Evolutionary conservation across 2,329 filamentous ascomycete species (phyloP).

Genomic region (Pseudopyrenochaeta lycopersici): DNA sequence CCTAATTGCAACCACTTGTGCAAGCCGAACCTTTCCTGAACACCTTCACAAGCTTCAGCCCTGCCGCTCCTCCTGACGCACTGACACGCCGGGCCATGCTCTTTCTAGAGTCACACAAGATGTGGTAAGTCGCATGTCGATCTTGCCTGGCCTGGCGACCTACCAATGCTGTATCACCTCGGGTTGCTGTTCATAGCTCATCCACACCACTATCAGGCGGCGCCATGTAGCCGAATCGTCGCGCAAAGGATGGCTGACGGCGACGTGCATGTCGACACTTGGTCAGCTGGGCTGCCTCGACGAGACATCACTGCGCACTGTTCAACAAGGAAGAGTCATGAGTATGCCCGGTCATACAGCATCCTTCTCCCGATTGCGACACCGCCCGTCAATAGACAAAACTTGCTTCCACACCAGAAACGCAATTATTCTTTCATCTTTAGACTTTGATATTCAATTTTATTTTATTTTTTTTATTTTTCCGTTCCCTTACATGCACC

Average conservation of each 20-base stretch:
- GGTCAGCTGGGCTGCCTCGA: constrained; percentile 38
- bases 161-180: constrained; percentile 22
- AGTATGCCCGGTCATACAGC: constrained; percentile 18
- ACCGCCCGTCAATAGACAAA: not conserved
- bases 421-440: not conserved
- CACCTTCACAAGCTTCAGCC: constrained; percentile 11
- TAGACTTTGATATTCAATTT: not conserved
- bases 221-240: constrained; percentile 25
- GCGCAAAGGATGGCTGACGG: constrained; percentile 33
- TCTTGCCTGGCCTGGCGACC: constrained; percentile 23
- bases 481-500: constrained; percentile 12
- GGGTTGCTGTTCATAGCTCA: constrained; percentile 25
- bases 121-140: constrained; percentile 27
- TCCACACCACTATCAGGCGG: constrained; percentile 16
- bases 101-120: constrained; percentile 26
- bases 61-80: constrained; percentile 7
- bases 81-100: constrained; percentile 18
- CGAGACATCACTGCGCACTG: constrained; percentile 5
- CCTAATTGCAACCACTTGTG: constrained; percentile 15
- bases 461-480: no score
- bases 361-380: constrained; percentile 16
- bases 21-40: constrained; percentile 16
- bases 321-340: not conserved
- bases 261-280: constrained; percentile 37
- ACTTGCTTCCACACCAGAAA: not conserved